Evolutionary conservation across 192 early-diverging fungal genomes (phyloP).

Genomic region (Nowakowskiella sp.): DNA sequence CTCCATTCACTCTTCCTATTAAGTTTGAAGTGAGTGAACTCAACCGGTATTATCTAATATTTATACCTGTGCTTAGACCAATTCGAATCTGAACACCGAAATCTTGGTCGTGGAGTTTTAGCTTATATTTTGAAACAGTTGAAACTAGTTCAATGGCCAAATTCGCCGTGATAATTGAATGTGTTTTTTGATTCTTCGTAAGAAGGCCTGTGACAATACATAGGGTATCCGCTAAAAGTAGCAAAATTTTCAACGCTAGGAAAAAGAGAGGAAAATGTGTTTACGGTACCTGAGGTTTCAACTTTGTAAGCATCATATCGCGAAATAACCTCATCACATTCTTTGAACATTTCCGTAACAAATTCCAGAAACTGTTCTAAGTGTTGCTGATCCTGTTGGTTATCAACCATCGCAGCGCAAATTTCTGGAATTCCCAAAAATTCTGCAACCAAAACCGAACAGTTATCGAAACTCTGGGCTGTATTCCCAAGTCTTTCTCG

Average conservation of each 20-base stretch:
- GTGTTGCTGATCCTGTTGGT: slow-evolving; percentile 24
- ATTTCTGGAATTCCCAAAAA: slow-evolving; percentile 33
- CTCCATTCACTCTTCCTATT: too few relatives aligned
- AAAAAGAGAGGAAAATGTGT: too few relatives aligned
- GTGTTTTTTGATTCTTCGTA: slow-evolving; percentile 11
- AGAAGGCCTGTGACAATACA: slow-evolving; percentile 30
- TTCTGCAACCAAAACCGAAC: slow-evolving; percentile 30
- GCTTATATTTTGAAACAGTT: slow-evolving; percentile 3
- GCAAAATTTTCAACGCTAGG: slow-evolving; percentile 8
- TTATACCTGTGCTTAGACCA: slow-evolving; percentile 33
- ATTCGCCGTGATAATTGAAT: slow-evolving; percentile 20
- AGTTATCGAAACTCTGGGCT: too few relatives aligned
- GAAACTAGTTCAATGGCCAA: slow-evolving; percentile 23
- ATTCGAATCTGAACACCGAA: slow-evolving; percentile 22
- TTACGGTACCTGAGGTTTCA: slow-evolving; percentile 34
- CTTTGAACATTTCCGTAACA: too few relatives aligned
- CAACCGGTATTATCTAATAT: too few relatives aligned
- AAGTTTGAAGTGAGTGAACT: too few relatives aligned
- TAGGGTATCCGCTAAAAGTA: slow-evolving; percentile 19
- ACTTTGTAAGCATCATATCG: slow-evolving; percentile 38
- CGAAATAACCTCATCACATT: neutral
- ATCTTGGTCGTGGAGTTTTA: slow-evolving; percentile 16
- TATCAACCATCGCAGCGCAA: slow-evolving; percentile 9
- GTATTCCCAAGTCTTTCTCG: too few relatives aligned
- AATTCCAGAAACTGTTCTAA: neutral